Percentiles rank a stretch among this genome's conserved stretches.
These are phyloP conservation scores for Ichthyophthirius multifiliis DNA, from an alignment of 169 alveolate genomes.

Conservation along the genomic window DNA sequence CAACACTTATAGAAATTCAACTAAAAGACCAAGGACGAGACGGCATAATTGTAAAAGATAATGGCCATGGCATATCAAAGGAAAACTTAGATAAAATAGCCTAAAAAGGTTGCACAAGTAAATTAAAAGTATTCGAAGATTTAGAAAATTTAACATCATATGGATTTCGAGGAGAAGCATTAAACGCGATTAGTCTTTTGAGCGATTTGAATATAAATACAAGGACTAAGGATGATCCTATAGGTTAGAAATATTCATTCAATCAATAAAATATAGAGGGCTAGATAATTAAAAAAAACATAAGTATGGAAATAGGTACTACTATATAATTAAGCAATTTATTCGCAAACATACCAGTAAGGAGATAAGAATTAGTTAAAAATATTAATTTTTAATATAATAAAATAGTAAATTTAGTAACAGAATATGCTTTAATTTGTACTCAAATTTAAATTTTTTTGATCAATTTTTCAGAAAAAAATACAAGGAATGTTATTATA, in stretches of 20 bases:
- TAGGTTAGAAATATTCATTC: conserved; percentile 31
- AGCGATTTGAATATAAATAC: conserved; percentile 68
- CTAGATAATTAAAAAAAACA: conserved; percentile 8
- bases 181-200: conserved; percentile 73
- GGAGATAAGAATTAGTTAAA: conserved; percentile 50
- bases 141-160: conserved; percentile 84
- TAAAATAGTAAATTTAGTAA: conserved; percentile 30
- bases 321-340: conserved; percentile 23
- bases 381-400: conserved; percentile 49
- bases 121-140: conserved; percentile 89
- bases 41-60: conserved; percentile 90
- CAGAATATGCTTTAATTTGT: conserved; percentile 57
- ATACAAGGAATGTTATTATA: conserved; percentile 30
- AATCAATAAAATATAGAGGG: conserved; percentile 17
- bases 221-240: conserved; percentile 39
- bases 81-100: conserved; percentile 78
- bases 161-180: conserved; percentile 96
- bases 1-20: conserved; percentile 85
- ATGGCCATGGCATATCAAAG: conserved; percentile 91
- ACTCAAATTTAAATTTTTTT: conserved; percentile 22
- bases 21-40: conserved; percentile 87
- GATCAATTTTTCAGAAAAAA: background rate
- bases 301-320: conserved; percentile 48
- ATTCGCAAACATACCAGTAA: conserved; percentile 58
- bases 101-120: conserved; percentile 88